A percentile compares a stretch with the other conserved stretches of the same genome.
phyloP scores from a whole-genome alignment of 2,329 filamentous ascomycete genomes.

The Polychaeton citri region DNA sequence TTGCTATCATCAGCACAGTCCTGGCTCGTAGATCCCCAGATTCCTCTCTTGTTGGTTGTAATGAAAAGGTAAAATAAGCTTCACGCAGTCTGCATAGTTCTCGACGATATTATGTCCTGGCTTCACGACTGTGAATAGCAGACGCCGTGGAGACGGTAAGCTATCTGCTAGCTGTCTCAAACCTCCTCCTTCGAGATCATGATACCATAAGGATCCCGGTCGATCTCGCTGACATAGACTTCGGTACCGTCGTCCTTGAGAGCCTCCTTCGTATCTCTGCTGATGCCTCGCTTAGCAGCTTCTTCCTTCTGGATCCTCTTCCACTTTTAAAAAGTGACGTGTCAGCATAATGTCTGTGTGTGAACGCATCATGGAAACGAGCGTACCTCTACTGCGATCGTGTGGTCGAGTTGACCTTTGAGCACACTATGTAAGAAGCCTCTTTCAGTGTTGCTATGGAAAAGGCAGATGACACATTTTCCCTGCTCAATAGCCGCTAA shows the following conservation, averaged over 20 bases:
- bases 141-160: no score
- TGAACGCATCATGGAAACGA: neutral
- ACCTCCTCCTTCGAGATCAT: slow-evolving; percentile 31
- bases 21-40: no score
- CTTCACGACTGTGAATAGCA: no score
- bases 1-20: no score
- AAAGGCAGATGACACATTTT: slow-evolving; percentile 68
- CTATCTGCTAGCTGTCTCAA: slow-evolving; percentile 2
- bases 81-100: no score
- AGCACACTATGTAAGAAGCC: slow-evolving; percentile 65
- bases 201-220: slow-evolving; percentile 81
- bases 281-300: slow-evolving; percentile 19
- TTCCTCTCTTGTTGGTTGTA: no score
- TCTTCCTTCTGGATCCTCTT: slow-evolving; percentile 31
- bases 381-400: slow-evolving; percentile 37
- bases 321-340: slow-evolving; percentile 26
- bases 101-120: no score
- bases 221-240: slow-evolving; percentile 63
- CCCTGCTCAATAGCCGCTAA: slow-evolving; percentile 75
- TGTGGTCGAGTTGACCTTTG: slow-evolving; percentile 47
- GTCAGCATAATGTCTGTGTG: slow-evolving; percentile 1
- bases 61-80: no score
- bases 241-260: slow-evolving; percentile 41
- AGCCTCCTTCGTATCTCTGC: slow-evolving; percentile 32
- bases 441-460: slow-evolving; percentile 88